Evolutionary conservation across 1,284 basidiomycete species (phyloP).

Genomic region (Irpex sp.): DNA sequence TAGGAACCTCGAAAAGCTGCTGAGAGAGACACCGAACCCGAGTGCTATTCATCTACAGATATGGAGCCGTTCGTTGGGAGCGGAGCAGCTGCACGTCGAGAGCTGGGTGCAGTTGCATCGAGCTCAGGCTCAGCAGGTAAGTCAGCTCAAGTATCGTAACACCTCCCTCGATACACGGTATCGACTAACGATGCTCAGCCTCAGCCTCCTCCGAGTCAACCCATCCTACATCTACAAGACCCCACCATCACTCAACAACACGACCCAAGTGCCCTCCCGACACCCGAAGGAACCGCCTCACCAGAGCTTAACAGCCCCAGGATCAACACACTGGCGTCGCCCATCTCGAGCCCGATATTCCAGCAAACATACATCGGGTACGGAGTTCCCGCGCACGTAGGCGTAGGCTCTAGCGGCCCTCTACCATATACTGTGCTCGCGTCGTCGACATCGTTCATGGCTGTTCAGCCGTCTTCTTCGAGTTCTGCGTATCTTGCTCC

Average conservation of each 20-base stretch:
- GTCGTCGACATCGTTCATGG: background rate
- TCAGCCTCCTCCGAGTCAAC: too few species aligned
- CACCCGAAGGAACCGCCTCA: constrained; percentile 2
- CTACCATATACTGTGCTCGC: background rate
- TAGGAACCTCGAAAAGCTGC: background rate
- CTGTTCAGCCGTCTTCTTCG: background rate
- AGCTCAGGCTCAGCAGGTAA: background rate
- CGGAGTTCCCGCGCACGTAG: background rate
- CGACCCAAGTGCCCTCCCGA: constrained; percentile 11
- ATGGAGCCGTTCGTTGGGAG: constrained; percentile 1
- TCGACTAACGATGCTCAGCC: background rate
- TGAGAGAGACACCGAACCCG: background rate
- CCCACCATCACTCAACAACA: background rate
- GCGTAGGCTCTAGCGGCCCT: background rate
- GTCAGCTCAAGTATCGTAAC: background rate
- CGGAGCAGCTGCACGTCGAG: background rate
- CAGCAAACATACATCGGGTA: background rate
- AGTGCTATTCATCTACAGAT: background rate
- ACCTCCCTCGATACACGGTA: background rate
- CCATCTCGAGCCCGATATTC: background rate
- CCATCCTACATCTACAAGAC: background rate
- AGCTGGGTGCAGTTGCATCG: constrained; percentile 2
- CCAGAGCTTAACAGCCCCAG: background rate
- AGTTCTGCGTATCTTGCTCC: background rate
- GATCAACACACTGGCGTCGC: background rate